Percentiles rank a stretch among this genome's conserved stretches.
Evolutionary conservation across 1,284 basidiomycete genomes (phyloP).

Genomic region (Psilocybe mexicana): DNA sequence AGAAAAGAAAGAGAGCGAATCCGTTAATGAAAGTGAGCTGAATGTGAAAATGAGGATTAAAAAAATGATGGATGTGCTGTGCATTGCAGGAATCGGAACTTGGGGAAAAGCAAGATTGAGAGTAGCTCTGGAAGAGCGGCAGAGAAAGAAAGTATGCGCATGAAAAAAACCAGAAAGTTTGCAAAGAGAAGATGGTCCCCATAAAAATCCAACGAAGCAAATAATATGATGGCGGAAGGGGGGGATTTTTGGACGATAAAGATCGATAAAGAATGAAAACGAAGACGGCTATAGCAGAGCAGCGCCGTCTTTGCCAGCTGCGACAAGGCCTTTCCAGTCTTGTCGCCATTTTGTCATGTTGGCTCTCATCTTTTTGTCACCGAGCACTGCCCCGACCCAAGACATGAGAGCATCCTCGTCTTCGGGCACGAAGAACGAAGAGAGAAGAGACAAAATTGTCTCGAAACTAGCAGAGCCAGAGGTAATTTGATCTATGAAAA

Average conservation of each 20-base stretch:
- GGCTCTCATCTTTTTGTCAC: slow-evolving; percentile 67
- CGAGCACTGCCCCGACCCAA: slow-evolving; percentile 79
- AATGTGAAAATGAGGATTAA: neutral
- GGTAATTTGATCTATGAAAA: slow-evolving; percentile 68
- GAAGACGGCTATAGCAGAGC: slow-evolving; percentile 55
- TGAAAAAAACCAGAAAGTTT: neutral
- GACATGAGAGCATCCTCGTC: slow-evolving; percentile 78
- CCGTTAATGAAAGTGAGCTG: no score
- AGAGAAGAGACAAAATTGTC: slow-evolving; percentile 83
- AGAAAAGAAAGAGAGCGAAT: no score
- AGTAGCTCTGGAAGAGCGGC: neutral
- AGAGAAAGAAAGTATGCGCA: neutral
- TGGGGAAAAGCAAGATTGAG: neutral
- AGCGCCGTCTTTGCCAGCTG: slow-evolving; percentile 59
- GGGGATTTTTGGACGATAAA: neutral
- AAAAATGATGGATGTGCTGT: neutral
- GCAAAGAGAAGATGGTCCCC: neutral
- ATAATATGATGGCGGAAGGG: neutral
- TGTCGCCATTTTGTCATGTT: slow-evolving; percentile 71
- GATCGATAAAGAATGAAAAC: neutral
- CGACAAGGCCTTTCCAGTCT: slow-evolving; percentile 74
- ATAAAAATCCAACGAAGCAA: neutral
- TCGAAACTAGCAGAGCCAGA: slow-evolving; percentile 84
- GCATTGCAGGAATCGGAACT: neutral
- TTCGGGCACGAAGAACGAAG: slow-evolving; percentile 90